Base-by-base conservation (phyloP, 2,329 filamentous ascomycete species). In the Elsinoe ampelina region DNA sequence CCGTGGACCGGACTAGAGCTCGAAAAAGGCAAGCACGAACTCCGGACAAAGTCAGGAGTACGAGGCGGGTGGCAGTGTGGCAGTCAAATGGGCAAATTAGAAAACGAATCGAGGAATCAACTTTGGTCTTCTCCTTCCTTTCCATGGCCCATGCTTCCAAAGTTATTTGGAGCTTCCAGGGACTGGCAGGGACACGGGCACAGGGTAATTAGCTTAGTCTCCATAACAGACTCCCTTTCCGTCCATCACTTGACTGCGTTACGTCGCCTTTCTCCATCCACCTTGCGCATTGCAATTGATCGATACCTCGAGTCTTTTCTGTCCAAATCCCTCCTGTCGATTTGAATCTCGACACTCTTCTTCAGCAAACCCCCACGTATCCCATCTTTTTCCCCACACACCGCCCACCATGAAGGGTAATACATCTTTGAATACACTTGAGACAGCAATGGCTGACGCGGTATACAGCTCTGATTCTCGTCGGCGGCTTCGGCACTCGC, bases 401-500 rank as follows among this genome's bases (percentile, higher is more conserved):
- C 39, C 52, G 36, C 38, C 22, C 38, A 55, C 15, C 48, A 52
- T 52, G 48, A 52, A 52, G 35, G 48, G 48, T 52, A 52, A 35
- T 34, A n/a, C 12, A 50, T 50, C 26, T 12, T 3, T 3, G 2
- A 13, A 39, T 4, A 2, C 15, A 15, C 17, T n/a, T 30, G 5
- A 13, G 22, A 30, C 34, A 5, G 3, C 32, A 36, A 8, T 26
- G 34, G 59, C 61, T 64, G 56, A 62, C 63, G 36, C 60, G 58
- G 54, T n/a, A 8, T 30, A 42, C 70, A 96, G 90, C 91, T 77
- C 86, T 96, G 72, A 96, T 95, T 86, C 91, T 97, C 72, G 93
- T 97, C 75, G 93, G 93, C 78, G 93, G 92, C 74, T 98, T 96
- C 75, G 92, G 92, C 77, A 98, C 92, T 74, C 91, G 92, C 76